Conservation (phyloP, 1,139 yeast genomes). For the Yamadazyma conglobata region DNA sequence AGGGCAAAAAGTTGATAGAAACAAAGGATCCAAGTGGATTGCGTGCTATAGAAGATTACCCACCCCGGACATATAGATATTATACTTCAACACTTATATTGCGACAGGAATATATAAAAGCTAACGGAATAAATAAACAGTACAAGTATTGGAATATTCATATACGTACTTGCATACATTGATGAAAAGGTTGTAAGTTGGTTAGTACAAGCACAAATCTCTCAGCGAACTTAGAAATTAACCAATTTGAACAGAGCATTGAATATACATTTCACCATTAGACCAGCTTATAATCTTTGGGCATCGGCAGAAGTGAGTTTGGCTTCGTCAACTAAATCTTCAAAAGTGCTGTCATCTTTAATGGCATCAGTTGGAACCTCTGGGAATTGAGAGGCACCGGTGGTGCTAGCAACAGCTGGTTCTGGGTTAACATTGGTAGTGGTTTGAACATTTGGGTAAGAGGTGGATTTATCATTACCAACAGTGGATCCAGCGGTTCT, state of each 20-base stretch:
- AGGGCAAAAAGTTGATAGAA: conserved; percentile 92
- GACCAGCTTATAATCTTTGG: too few relatives aligned
- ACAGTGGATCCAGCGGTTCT: conserved; percentile 76
- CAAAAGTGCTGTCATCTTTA: conserved; percentile 26
- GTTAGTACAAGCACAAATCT: too few relatives aligned
- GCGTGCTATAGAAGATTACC: conserved; percentile 85
- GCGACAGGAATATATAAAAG: conserved; percentile 1
- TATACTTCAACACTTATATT: not conserved
- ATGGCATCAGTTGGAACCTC: conserved; percentile 36
- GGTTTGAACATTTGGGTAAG: conserved; percentile 11
- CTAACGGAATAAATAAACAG: conserved; percentile 4
- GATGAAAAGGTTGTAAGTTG: too few relatives aligned
- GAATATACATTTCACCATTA: too few relatives aligned
- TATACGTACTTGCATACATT: too few relatives aligned
- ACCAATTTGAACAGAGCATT: too few relatives aligned
- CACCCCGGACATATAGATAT: conserved; percentile 37
- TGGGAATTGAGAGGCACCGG: conserved; percentile 47
- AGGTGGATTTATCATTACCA: conserved; percentile 35
- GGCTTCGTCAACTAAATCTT: conserved; percentile 24
- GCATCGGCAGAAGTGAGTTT: conserved; percentile 15
- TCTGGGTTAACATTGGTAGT: conserved; percentile 9
- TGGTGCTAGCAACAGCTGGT: conserved; percentile 20
- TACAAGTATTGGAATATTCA: too few relatives aligned
- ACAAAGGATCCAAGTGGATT: conserved; percentile 78
- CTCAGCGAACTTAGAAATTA: too few relatives aligned